Evolutionary conservation across 108 stramenopile species (phyloP).

Genomic region (Schizochytrium sp.): DNA sequence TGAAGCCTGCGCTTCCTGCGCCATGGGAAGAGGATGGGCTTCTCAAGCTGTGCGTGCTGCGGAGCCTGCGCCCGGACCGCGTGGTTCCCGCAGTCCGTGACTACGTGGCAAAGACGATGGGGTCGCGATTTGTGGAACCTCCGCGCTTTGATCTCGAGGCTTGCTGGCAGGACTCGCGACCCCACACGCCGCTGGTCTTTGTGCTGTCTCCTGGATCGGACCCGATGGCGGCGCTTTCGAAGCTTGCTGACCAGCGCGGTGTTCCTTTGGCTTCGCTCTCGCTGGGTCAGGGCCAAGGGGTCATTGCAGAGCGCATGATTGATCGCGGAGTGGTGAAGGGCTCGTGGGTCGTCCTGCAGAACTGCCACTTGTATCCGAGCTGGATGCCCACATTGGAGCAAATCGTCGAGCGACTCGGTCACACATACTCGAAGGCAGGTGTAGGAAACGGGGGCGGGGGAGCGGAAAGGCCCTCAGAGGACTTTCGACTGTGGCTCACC

Average conservation of each 20-base stretch:
- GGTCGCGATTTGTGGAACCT: slow-evolving; percentile 44
- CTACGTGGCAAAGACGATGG: slow-evolving; percentile 42
- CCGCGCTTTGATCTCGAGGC: slow-evolving; percentile 48
- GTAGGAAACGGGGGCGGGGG: not conserved
- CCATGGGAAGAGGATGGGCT: slow-evolving; percentile 14
- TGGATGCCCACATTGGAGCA: slow-evolving; percentile 60
- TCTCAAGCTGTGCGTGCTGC: slow-evolving; percentile 38
- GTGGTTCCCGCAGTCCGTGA: slow-evolving; percentile 42
- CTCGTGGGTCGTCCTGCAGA: slow-evolving; percentile 59
- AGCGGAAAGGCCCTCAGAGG: slow-evolving; percentile 28
- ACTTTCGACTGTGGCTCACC: slow-evolving; percentile 60
- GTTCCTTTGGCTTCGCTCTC: slow-evolving; percentile 37
- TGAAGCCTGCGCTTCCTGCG: not conserved
- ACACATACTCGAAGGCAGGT: not conserved
- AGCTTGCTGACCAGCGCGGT: slow-evolving; percentile 45
- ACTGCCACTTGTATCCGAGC: slow-evolving; percentile 54
- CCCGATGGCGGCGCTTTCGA: slow-evolving; percentile 48
- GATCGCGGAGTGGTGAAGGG: slow-evolving; percentile 35
- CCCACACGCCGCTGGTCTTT: slow-evolving; percentile 46
- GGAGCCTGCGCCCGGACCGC: slow-evolving; percentile 45
- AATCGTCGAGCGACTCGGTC: slow-evolving; percentile 45
- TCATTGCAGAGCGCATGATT: slow-evolving; percentile 34
- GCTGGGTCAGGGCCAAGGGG: slow-evolving; percentile 53
- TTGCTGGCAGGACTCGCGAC: slow-evolving; percentile 44
- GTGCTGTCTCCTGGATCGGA: slow-evolving; percentile 57